These are phyloP conservation scores for Acer saccharum DNA, from an alignment of 345 rosid genomes.

Conservation along the genomic window DNA sequence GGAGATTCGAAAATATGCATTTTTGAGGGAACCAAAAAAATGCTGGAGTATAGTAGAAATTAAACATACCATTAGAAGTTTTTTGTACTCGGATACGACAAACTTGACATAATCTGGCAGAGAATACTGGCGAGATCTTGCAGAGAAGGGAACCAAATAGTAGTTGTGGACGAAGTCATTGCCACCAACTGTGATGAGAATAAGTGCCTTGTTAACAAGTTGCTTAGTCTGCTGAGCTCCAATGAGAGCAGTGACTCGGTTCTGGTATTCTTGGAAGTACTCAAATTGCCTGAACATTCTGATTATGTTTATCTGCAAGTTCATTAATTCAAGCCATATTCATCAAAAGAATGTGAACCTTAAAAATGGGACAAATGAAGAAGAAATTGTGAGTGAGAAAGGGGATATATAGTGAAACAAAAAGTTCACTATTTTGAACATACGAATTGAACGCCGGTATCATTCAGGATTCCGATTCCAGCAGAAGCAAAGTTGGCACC, in stretches of 20 bases:
- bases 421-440: slow-evolving; percentile 19
- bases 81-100: slow-evolving; percentile 59
- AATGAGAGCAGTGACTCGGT: slow-evolving; percentile 48
- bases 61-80: slow-evolving; percentile 40
- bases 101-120: slow-evolving; percentile 49
- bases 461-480: slow-evolving; percentile 89
- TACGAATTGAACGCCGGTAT: slow-evolving; percentile 92
- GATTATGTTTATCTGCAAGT: slow-evolving; percentile 64
- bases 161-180: slow-evolving; percentile 93
- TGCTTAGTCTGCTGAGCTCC: slow-evolving; percentile 49
- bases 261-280: slow-evolving; percentile 73
- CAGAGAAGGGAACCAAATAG: slow-evolving; percentile 61
- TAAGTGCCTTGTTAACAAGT: slow-evolving; percentile 60
- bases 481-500: slow-evolving; percentile 99
- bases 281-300: slow-evolving; percentile 61
- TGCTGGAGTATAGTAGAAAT: background rate
- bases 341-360: background rate
- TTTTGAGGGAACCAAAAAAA: too few relatives aligned
- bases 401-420: too few relatives aligned
- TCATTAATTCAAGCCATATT: background rate
- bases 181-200: slow-evolving; percentile 77
- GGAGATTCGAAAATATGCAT: too few relatives aligned
- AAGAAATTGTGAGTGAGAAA: too few relatives aligned
- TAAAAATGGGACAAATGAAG: background rate
- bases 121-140: slow-evolving; percentile 59